These are phyloP conservation scores for Begonia masoniana DNA, from an alignment of 306 rosid genomes.

Conservation along the genomic window DNA sequence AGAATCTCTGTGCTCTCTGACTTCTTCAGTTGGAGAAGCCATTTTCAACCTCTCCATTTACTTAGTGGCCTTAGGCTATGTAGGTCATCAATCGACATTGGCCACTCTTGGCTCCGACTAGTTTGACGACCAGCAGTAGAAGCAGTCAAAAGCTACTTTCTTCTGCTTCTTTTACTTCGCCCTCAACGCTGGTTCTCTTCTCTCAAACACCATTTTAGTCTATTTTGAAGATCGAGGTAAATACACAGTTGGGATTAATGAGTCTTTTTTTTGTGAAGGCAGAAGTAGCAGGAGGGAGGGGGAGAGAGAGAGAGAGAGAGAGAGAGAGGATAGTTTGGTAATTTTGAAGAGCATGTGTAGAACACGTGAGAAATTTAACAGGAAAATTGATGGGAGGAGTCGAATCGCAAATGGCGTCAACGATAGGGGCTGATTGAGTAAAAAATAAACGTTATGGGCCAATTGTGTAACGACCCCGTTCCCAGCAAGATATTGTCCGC, in stretches of 20 bases:
- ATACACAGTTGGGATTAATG: constrained; percentile 49
- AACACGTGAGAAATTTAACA: too few relatives aligned
- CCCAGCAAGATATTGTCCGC: too few relatives aligned
- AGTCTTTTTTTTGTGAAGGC: too few relatives aligned
- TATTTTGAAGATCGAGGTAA: constrained; percentile 44
- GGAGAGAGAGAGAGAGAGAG: too few relatives aligned
- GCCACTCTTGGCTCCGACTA: constrained; percentile 63
- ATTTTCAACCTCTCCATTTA: constrained; percentile 48
- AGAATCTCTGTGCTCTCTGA: constrained; percentile 3
- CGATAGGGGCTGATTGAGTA: too few relatives aligned
- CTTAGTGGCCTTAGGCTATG: constrained; percentile 50
- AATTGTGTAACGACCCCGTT: too few relatives aligned
- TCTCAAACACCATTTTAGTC: constrained; percentile 56
- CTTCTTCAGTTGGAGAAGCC: constrained; percentile 14
- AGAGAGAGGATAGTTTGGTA: too few relatives aligned
- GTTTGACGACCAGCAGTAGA: constrained; percentile 35
- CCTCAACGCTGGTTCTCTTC: constrained; percentile 47
- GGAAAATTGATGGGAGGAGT: too few relatives aligned
- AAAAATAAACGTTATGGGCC: too few relatives aligned
- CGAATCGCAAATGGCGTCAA: too few relatives aligned
- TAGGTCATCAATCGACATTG: constrained; percentile 46
- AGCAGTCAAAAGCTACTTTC: constrained; percentile 35
- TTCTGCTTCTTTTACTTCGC: constrained; percentile 51
- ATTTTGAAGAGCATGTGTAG: too few relatives aligned
- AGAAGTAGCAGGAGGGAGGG: too few relatives aligned